Evolutionary conservation across 2,329 filamentous ascomycete species (phyloP).

Genomic region (Apiospora malaysiana): DNA sequence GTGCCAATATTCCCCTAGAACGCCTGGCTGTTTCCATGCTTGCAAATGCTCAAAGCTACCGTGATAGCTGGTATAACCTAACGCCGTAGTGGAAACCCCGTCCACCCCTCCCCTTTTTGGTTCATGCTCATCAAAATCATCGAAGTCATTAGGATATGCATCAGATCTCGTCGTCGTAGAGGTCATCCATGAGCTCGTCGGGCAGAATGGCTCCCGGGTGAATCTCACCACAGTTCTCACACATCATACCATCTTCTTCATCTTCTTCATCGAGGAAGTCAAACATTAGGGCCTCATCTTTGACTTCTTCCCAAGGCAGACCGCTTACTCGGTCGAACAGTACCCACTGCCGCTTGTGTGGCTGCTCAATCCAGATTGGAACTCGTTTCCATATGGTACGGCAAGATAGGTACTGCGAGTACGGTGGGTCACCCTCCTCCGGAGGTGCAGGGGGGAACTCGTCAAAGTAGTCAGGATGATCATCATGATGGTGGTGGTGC

Average conservation of each 20-base stretch:
- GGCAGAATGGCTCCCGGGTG: constrained; percentile 39
- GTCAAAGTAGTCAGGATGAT: constrained; percentile 34
- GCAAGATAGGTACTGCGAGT: constrained; percentile 47
- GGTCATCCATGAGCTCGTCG: constrained; percentile 36
- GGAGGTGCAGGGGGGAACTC: constrained; percentile 48
- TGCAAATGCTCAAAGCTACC: constrained; percentile 21
- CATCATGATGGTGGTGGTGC: constrained; percentile 36
- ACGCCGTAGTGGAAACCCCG: not conserved
- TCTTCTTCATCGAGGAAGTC: constrained; percentile 35
- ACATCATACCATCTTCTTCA: constrained; percentile 33
- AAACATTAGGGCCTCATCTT: constrained; percentile 38
- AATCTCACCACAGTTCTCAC: constrained; percentile 39
- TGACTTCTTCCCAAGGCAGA: constrained; percentile 37
- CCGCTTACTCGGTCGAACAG: constrained; percentile 49
- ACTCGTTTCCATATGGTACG: constrained; percentile 59
- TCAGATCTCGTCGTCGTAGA: constrained; percentile 33
- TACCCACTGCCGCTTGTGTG: constrained; percentile 51
- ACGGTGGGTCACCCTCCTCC: constrained; percentile 49
- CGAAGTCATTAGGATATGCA: not conserved
- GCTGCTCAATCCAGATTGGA: constrained; percentile 47
- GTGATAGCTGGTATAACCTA: constrained; percentile 4
- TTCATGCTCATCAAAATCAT: constrained; percentile 19
- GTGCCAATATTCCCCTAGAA: not conserved
- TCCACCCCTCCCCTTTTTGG: constrained; percentile 9
- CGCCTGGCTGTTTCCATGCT: constrained; percentile 14